Evolutionary conservation across 2,329 filamentous ascomycete species (phyloP).

Genomic region (Fusarium sp.): DNA sequence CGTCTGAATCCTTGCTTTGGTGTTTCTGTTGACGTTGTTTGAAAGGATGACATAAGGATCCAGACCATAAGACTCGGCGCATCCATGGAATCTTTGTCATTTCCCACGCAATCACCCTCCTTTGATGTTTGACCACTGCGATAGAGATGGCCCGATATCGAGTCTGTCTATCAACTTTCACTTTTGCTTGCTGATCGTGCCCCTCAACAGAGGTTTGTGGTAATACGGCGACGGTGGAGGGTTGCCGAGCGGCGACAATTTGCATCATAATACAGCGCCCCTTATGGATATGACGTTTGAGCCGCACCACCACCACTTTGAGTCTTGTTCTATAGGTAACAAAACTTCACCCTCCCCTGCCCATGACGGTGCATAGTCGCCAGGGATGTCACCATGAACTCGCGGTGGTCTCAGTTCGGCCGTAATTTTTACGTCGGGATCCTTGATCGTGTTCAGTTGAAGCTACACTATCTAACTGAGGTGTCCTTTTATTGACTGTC

Average conservation of each 20-base stretch:
- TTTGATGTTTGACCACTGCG: neutral
- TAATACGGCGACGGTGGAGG: slow-evolving; percentile 10
- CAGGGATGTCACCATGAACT: slow-evolving; percentile 6
- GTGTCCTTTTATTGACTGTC: neutral
- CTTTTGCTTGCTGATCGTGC: slow-evolving; percentile 3
- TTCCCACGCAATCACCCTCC: neutral
- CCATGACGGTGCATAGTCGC: slow-evolving; percentile 23
- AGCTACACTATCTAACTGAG: neutral
- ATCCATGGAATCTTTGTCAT: neutral
- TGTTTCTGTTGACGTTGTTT: slow-evolving; percentile 37
- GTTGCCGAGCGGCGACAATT: slow-evolving; percentile 26
- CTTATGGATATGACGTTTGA: slow-evolving; percentile 37
- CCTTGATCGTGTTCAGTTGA: neutral
- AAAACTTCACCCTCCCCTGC: slow-evolving; percentile 15
- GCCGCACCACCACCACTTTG: slow-evolving; percentile 26
- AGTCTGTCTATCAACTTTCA: neutral
- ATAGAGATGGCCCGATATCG: slow-evolving; percentile 3
- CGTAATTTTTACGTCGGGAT: neutral
- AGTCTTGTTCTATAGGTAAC: slow-evolving; percentile 9
- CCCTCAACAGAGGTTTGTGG: neutral
- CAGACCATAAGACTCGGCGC: neutral
- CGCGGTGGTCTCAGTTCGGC: slow-evolving; percentile 1
- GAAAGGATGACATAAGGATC: slow-evolving; percentile 24
- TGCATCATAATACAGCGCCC: slow-evolving; percentile 38
- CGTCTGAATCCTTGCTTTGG: slow-evolving; percentile 3